phyloP scores from a whole-genome alignment of 495 filamentous ascomycete genomes.

The Ascodesmis nigricans region DNA sequence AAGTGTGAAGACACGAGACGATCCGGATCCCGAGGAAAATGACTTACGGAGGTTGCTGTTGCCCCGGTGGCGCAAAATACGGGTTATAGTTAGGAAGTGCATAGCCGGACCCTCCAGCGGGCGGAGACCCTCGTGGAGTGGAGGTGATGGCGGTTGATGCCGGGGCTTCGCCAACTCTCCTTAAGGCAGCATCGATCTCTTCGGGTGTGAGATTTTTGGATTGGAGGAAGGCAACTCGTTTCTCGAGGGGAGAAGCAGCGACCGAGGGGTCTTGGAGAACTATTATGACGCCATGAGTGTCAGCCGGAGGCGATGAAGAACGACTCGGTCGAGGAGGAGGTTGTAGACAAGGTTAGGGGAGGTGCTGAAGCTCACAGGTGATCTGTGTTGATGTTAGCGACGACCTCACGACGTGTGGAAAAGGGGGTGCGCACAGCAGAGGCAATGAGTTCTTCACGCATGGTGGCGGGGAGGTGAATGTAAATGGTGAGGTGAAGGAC shows the following conservation, averaged over 20 bases:
- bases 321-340: too few relatives aligned
- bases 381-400: conserved; percentile 31
- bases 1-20: conserved; percentile 8
- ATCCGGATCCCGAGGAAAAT: conserved; percentile 46
- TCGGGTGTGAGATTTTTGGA: conserved; percentile 95
- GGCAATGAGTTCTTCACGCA: conserved; percentile 65
- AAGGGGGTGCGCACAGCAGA: conserved; percentile 67
- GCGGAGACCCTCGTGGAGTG: too few relatives aligned
- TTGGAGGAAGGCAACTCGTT: conserved; percentile 74
- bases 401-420: too few relatives aligned
- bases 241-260: conserved; percentile 73
- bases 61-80: conserved; percentile 38
- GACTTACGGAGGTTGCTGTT: conserved; percentile 40
- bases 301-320: conserved; percentile 3
- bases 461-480: too few relatives aligned
- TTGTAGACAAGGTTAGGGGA: conserved; percentile 6
- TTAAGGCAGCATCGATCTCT: conserved; percentile 69
- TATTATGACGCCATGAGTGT: conserved; percentile 23
- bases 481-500: too few relatives aligned
- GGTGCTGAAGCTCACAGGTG: conserved; percentile 24
- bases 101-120: conserved; percentile 26
- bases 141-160: too few relatives aligned
- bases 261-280: conserved; percentile 88
- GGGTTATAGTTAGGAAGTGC: conserved; percentile 40
- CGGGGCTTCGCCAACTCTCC: conserved; percentile 40